These are phyloP conservation scores for Acacia confusa DNA, from an alignment of 306 rosid genomes.

Conservation along the genomic window DNA sequence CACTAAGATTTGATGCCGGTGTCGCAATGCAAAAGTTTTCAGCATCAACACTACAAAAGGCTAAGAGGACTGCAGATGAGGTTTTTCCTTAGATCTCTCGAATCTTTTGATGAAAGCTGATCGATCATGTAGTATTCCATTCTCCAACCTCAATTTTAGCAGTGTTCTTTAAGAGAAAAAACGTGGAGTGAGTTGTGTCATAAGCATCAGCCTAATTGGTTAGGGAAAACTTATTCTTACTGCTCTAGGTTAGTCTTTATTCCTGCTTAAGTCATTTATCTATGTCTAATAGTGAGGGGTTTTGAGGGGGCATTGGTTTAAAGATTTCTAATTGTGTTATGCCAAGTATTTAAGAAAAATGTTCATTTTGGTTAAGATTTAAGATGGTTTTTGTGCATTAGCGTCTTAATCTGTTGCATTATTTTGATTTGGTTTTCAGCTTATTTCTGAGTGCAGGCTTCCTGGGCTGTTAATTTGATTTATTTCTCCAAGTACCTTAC, in stretches of 20 bases:
- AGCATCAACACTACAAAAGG: conserved; percentile 86
- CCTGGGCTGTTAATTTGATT: background rate
- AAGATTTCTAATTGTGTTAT: background rate
- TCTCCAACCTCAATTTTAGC: conserved; percentile 14
- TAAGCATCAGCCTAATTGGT: background rate
- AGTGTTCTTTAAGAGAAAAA: conserved; percentile 11
- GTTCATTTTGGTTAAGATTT: background rate
- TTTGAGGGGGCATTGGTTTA: background rate
- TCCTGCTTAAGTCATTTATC: background rate
- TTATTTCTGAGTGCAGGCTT: background rate
- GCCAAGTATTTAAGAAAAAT: background rate
- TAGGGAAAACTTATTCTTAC: background rate
- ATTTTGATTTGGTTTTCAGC: background rate
- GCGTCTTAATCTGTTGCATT: background rate
- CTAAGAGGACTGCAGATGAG: conserved; percentile 97
- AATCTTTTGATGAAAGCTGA: conserved; percentile 21
- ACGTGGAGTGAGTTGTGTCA: background rate
- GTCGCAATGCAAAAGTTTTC: conserved; percentile 99
- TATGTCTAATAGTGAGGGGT: background rate
- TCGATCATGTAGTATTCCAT: conserved; percentile 2
- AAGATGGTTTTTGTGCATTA: background rate
- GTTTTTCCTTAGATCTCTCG: conserved; percentile 40
- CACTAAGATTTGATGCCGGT: conserved; percentile 95
- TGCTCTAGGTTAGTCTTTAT: background rate
- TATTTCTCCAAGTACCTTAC: background rate